Conservation (phyloP, 805 yeast genomes). For the Teunomyces tritomae region DNA sequence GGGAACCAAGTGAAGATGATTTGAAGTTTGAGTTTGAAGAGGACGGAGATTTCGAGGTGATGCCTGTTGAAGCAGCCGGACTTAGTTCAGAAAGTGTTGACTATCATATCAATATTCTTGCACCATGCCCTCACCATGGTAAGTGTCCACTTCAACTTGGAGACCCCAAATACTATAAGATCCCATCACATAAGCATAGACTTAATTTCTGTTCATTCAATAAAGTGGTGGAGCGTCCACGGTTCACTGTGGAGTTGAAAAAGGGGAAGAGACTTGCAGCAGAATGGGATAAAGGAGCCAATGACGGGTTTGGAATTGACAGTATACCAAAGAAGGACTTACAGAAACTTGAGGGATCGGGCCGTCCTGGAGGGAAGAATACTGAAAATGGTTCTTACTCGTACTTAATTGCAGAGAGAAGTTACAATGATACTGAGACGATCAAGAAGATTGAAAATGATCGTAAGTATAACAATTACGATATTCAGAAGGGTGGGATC, state of each 20-base stretch:
- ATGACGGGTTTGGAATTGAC: constrained; percentile 54
- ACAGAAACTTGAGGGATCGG: constrained; percentile 60
- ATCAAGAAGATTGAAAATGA: constrained; percentile 41
- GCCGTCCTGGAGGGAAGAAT: constrained; percentile 70
- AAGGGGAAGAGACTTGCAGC: constrained; percentile 74
- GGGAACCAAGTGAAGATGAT: constrained; percentile 42
- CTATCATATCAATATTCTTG: constrained; percentile 64
- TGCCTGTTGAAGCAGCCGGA: constrained; percentile 15
- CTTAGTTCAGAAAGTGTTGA: constrained; percentile 27
- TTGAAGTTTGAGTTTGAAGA: constrained; percentile 48
- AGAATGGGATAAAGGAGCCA: constrained; percentile 60
- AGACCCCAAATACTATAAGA: constrained; percentile 63
- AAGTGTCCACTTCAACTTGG: constrained; percentile 82
- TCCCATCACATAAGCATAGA: constrained; percentile 54
- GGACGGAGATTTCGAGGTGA: constrained; percentile 26
- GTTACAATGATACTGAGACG: constrained; percentile 41
- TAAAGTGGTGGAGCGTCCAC: constrained; percentile 73
- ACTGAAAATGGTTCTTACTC: constrained; percentile 71
- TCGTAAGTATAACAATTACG: constrained; percentile 25
- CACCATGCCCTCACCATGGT: constrained; percentile 90
- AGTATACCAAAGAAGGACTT: constrained; percentile 25
- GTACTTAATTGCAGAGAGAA: constrained; percentile 69
- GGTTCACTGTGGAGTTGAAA: constrained; percentile 77
- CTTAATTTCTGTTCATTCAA: constrained; percentile 74
- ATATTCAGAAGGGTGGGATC: constrained; percentile 21